Evolutionary conservation across 768 basidiomycete species (phyloP).

Genomic region (Symmetrospora coprosmae): DNA sequence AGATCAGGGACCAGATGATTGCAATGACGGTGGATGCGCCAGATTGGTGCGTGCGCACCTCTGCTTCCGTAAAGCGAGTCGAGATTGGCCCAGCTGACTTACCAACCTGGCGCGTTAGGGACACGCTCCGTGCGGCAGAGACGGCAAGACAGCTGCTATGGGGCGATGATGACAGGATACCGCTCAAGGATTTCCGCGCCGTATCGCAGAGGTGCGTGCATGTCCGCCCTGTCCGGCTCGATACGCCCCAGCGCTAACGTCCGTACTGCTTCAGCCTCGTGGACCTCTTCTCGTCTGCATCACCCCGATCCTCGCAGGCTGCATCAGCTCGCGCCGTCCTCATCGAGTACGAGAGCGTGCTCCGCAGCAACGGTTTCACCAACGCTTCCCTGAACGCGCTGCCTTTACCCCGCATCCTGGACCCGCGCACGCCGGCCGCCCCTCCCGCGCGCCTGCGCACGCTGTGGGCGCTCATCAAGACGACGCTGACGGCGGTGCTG

Average conservation of each 20-base stretch:
- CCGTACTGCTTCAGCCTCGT: constrained; percentile 10
- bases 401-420: constrained; percentile 67
- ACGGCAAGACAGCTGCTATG: constrained; percentile 92
- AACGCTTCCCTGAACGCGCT: constrained; percentile 71
- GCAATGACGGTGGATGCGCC: constrained; percentile 77
- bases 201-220: constrained; percentile 53
- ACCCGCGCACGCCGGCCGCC: constrained; percentile 49
- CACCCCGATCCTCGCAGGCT: constrained; percentile 45
- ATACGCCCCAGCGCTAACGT: not conserved
- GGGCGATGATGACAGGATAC: constrained; percentile 61
- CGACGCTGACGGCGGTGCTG: constrained; percentile 55
- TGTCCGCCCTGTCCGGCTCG: not conserved
- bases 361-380: constrained; percentile 60
- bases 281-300: constrained; percentile 54
- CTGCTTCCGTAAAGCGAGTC: not conserved
- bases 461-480: constrained; percentile 59
- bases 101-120: constrained; percentile 44
- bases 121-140: constrained; percentile 71
- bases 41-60: constrained; percentile 53
- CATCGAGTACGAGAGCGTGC: constrained; percentile 73
- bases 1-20: constrained; percentile 56
- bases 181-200: constrained; percentile 63
- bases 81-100: not conserved
- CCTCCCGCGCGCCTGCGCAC: constrained; percentile 74
- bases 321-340: constrained; percentile 55